Percentiles rank a stretch among this genome's conserved stretches.
phyloP scores from a whole-genome alignment of 1,139 yeast genomes.

The Sugiyamaella xylanicola region DNA sequence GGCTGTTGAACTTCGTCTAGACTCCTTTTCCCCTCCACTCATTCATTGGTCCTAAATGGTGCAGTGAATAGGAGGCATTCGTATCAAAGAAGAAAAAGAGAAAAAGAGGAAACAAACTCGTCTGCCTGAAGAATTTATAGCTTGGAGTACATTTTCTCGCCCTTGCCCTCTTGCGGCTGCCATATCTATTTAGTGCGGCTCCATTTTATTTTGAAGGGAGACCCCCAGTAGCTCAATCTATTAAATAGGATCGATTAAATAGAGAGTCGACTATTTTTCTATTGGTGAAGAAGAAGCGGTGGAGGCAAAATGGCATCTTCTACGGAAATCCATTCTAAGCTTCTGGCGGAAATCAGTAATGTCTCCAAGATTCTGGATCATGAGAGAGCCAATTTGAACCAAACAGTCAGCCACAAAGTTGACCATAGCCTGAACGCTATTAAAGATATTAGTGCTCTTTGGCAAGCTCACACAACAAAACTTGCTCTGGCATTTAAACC shows the following conservation, averaged over 20 bases:
- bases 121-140: slow-evolving; percentile 2
- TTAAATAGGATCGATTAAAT: neutral
- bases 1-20: slow-evolving; percentile 32
- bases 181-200: neutral
- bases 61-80: slow-evolving; percentile 40
- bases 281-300: too few species aligned
- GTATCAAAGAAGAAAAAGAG: slow-evolving; percentile 36
- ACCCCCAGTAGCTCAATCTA: neutral
- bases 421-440: slow-evolving; percentile 51
- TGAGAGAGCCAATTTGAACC: slow-evolving; percentile 1
- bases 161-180: slow-evolving; percentile 9
- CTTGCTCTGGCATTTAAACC: slow-evolving; percentile 76
- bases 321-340: slow-evolving; percentile 1
- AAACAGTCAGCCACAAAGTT: slow-evolving; percentile 18
- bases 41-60: slow-evolving; percentile 31
- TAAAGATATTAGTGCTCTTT: slow-evolving; percentile 56
- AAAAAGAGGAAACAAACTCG: slow-evolving; percentile 3
- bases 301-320: neutral
- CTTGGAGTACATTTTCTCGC: neutral
- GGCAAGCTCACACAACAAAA: slow-evolving; percentile 80
- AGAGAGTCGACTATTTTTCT: too few species aligned
- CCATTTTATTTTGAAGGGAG: neutral
- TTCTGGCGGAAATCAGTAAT: slow-evolving; percentile 5
- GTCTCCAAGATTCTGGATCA: slow-evolving; percentile 5
- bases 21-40: slow-evolving; percentile 41